Conservation (phyloP, 177 flowering plant species). For the Vitis hybrid region DNA sequence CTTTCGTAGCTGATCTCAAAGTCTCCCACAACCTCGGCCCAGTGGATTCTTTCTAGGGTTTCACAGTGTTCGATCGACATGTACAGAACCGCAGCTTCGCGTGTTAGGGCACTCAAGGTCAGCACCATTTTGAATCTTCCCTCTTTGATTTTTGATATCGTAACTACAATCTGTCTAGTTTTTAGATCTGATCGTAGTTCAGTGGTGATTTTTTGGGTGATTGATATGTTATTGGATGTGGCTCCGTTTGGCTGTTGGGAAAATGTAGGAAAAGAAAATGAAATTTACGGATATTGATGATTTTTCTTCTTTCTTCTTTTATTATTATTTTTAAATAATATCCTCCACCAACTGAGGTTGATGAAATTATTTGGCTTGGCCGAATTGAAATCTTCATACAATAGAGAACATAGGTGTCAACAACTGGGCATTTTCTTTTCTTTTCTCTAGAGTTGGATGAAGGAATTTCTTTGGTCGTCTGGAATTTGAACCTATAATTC, state of each 20-base stretch:
- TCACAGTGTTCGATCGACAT: slow-evolving; percentile 23
- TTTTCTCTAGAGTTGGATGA: too few species aligned
- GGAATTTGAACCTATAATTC: too few species aligned
- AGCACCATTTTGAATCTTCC: neutral
- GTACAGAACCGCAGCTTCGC: slow-evolving; percentile 41
- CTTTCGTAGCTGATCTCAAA: neutral
- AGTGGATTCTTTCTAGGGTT: slow-evolving; percentile 13
- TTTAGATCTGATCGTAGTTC: neutral
- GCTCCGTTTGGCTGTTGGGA: neutral
- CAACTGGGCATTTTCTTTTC: too few species aligned
- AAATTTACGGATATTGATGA: neutral
- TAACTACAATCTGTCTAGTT: neutral
- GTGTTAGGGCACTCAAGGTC: slow-evolving; percentile 39
- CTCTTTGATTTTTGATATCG: neutral
- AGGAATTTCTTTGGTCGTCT: too few species aligned
- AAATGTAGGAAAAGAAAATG: slow-evolving; percentile 1
- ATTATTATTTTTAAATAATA: neutral
- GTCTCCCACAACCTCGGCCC: slow-evolving; percentile 5
- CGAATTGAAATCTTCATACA: neutral
- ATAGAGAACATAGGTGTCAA: neutral
- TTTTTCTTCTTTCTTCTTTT: neutral
- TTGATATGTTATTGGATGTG: neutral
- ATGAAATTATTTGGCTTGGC: neutral
- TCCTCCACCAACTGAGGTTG: neutral
- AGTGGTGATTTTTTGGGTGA: neutral